Evolutionary conservation across 257 asterid genomes (phyloP).

Genomic region (Capsicum pubescens): DNA sequence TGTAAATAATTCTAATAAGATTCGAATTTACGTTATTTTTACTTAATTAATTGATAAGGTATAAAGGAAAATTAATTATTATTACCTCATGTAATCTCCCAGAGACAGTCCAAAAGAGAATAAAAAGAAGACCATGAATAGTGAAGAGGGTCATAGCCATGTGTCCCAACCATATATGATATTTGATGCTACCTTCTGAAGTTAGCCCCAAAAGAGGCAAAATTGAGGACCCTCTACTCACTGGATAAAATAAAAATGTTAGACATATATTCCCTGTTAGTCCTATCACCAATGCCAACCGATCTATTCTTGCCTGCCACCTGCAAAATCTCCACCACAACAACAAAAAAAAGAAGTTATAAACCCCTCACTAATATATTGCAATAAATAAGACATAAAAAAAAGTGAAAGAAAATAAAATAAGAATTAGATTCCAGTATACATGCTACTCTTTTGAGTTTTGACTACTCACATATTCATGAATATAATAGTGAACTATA

Average conservation of each 20-base stretch:
- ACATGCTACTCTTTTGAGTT: not conserved
- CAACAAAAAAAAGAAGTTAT: not conserved
- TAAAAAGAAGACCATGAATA: constrained; percentile 69
- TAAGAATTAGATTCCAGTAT: not conserved
- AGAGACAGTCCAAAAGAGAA: constrained; percentile 78
- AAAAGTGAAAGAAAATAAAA: not conserved
- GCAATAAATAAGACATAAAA: not conserved
- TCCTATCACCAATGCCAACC: constrained; percentile 79
- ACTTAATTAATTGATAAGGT: no score
- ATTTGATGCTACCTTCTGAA: constrained; percentile 77
- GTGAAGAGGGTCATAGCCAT: constrained; percentile 75
- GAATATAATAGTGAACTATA: not conserved
- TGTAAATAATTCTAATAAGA: no score
- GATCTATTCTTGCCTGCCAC: constrained; percentile 90
- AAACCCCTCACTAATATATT: not conserved
- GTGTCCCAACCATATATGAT: constrained; percentile 91
- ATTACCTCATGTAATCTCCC: constrained; percentile 73
- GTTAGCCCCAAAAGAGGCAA: constrained; percentile 82
- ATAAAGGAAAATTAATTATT: not conserved
- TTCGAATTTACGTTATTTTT: no score
- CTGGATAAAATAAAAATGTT: constrained; percentile 87
- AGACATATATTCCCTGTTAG: constrained; percentile 81
- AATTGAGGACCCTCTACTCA: constrained; percentile 80
- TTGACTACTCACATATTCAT: not conserved
- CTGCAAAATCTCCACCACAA: constrained; percentile 39